Conservation (phyloP, 345 rosid species). For the Stellera chamaejasme region DNA sequence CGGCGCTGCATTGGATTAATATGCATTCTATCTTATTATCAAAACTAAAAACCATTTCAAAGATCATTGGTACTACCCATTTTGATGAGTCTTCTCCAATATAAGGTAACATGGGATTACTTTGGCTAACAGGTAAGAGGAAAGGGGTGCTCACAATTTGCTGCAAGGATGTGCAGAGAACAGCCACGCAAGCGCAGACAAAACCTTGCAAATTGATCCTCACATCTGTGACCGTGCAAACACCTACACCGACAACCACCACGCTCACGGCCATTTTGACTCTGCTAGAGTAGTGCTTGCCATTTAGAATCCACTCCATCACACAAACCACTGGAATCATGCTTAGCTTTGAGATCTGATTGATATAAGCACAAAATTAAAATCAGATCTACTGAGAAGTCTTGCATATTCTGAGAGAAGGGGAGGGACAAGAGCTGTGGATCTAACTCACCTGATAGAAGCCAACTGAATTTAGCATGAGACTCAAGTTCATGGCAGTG, state of each 20-base stretch:
- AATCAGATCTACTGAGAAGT: neutral
- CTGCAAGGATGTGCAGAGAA: conserved; percentile 16
- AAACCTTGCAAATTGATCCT: conserved; percentile 16
- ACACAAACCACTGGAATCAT: conserved; percentile 21
- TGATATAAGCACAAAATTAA: neutral
- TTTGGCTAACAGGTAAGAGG: neutral
- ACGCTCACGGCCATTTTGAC: conserved; percentile 14
- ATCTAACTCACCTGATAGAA: conserved; percentile 14
- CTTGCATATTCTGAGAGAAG: neutral
- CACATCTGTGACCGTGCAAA: conserved; percentile 18
- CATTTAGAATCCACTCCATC: conserved; percentile 17
- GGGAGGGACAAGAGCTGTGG: neutral
- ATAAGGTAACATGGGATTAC: too few species aligned
- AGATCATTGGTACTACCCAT: too few species aligned
- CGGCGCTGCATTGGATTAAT: too few species aligned
- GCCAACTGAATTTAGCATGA: conserved; percentile 19
- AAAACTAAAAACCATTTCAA: too few species aligned
- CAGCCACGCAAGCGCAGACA: conserved; percentile 12
- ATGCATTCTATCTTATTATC: too few species aligned
- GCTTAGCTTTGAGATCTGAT: conserved; percentile 17
- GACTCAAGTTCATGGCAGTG: conserved; percentile 19
- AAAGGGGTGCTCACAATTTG: conserved; percentile 14
- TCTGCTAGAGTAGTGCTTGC: conserved; percentile 13
- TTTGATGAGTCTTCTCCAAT: too few species aligned
- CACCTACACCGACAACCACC: conserved; percentile 17